phyloP scores from a whole-genome alignment of 2,329 filamentous ascomycete species.

The Pyrenochaeta sp. region DNA sequence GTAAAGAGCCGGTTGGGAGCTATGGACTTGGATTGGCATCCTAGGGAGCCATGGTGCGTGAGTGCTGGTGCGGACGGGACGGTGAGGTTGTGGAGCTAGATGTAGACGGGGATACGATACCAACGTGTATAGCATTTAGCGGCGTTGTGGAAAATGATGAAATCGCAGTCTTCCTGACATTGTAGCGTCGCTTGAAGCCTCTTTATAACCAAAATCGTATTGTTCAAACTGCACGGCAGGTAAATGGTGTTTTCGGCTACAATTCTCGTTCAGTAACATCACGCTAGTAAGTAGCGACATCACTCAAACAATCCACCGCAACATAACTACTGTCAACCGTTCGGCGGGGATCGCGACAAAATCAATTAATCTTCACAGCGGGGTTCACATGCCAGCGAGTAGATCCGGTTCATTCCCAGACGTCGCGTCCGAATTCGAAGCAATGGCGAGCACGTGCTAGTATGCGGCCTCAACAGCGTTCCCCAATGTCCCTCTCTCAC shows the following conservation, averaged over 20 bases:
- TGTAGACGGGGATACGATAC: slow-evolving; percentile 5
- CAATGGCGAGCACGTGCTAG: slow-evolving; percentile 22
- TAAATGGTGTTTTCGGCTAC: background rate
- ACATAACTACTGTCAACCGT: background rate
- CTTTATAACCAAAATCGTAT: background rate
- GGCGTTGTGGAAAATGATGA: slow-evolving; percentile 6
- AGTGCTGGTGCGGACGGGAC: slow-evolving; percentile 95
- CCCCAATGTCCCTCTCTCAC: background rate
- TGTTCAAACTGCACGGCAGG: background rate
- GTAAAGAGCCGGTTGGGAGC: slow-evolving; percentile 87
- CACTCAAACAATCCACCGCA: background rate
- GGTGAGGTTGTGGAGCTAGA: slow-evolving; percentile 80
- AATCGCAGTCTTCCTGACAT: background rate
- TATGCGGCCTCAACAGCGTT: slow-evolving; percentile 12
- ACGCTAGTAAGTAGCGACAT: background rate
- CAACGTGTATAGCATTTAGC: slow-evolving; percentile 8
- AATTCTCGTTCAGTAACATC: background rate
- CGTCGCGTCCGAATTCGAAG: background rate
- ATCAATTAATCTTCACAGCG: background rate
- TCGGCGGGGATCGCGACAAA: background rate
- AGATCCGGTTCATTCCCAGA: background rate
- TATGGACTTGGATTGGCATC: slow-evolving; percentile 96
- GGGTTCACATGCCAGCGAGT: background rate
- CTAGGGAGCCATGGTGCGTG: slow-evolving; percentile 89
- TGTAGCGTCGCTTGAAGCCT: background rate